Conservation (phyloP, 2,329 filamentous ascomycete species). For the Pseudogymnoascus sp. region DNA sequence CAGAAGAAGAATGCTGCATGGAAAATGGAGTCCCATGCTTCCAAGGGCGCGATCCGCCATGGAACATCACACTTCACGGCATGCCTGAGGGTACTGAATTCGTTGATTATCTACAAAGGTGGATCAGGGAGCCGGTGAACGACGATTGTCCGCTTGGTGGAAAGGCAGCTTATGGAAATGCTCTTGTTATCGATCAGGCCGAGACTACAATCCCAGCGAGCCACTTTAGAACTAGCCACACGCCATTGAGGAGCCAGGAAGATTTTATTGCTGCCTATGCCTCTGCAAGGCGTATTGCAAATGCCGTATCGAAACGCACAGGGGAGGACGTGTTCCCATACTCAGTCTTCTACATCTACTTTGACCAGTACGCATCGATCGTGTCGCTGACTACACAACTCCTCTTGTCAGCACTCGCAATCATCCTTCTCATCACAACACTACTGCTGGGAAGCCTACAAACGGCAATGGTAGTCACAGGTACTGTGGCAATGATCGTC, state of each 20-base stretch:
- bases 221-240: slow-evolving; percentile 88
- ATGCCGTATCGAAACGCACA: slow-evolving; percentile 63
- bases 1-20: slow-evolving; percentile 65
- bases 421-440: slow-evolving; percentile 75
- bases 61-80: slow-evolving; percentile 81
- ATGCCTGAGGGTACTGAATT: slow-evolving; percentile 96
- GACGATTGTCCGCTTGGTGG: slow-evolving; percentile 83
- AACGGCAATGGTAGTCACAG: slow-evolving; percentile 74
- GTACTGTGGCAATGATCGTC: slow-evolving; percentile 88
- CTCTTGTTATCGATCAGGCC: slow-evolving; percentile 68
- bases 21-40: slow-evolving; percentile 71
- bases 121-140: slow-evolving; percentile 71
- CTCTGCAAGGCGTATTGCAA: slow-evolving; percentile 78
- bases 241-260: slow-evolving; percentile 73
- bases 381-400: slow-evolving; percentile 70
- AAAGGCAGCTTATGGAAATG: slow-evolving; percentile 76
- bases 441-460: slow-evolving; percentile 74
- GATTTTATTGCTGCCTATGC: slow-evolving; percentile 92
- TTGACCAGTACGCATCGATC: slow-evolving; percentile 90
- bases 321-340: slow-evolving; percentile 87
- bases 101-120: slow-evolving; percentile 73
- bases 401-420: slow-evolving; percentile 71
- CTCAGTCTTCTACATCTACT: slow-evolving; percentile 97
- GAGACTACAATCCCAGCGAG: slow-evolving; percentile 65
- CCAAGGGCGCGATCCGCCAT: slow-evolving; percentile 63